These are phyloP conservation scores for Nemania serpens DNA, from an alignment of 2,329 filamentous ascomycete genomes.

Conservation along the genomic window DNA sequence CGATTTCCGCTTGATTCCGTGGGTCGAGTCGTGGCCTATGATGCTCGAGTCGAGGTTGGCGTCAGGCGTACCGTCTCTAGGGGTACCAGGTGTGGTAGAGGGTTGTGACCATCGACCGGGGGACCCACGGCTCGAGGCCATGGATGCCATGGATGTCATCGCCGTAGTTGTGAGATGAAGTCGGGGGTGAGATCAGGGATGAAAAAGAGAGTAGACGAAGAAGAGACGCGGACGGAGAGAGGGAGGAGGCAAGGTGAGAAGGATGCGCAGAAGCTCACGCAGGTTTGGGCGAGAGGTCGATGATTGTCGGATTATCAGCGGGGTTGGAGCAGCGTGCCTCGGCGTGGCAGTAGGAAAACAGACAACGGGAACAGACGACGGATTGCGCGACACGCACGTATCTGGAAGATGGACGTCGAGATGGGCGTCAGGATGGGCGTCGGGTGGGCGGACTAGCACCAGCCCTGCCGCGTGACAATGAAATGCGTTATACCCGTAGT, in stretches of 20 bases:
- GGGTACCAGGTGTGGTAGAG: constrained; percentile 31
- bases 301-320: neutral
- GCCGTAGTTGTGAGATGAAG: neutral
- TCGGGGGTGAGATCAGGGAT: neutral
- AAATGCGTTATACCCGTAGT: neutral
- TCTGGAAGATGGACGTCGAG: neutral
- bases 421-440: too few relatives aligned
- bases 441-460: neutral
- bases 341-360: neutral
- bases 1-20: constrained; percentile 36
- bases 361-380: neutral
- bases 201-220: neutral
- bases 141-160: constrained; percentile 25
- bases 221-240: neutral
- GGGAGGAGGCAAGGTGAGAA: neutral
- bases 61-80: constrained; percentile 29
- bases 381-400: neutral
- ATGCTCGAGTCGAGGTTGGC: constrained; percentile 37
- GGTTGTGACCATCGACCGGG: constrained; percentile 37
- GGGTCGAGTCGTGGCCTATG: constrained; percentile 32
- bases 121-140: constrained; percentile 38
- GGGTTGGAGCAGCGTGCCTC: neutral
- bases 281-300: neutral
- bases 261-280: neutral
- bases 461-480: neutral